Evolutionary conservation across 352 stramenopile species (phyloP).

Genomic region (Aphanomyces cochlioides): DNA sequence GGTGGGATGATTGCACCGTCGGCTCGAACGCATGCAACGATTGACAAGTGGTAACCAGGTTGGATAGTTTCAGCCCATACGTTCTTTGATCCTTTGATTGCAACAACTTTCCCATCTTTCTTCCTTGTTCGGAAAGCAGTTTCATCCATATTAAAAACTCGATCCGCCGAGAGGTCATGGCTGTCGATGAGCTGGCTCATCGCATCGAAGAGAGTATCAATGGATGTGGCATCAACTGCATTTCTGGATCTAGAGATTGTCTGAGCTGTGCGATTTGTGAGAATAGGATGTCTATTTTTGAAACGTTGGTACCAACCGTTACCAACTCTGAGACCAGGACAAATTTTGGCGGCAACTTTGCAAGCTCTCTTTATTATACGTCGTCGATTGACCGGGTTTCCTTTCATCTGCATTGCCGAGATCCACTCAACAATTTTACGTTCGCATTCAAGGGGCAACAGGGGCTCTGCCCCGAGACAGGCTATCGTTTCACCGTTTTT

Average conservation of each 20-base stretch:
- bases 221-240: slow-evolving; percentile 1
- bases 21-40: slow-evolving; percentile 33
- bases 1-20: slow-evolving; percentile 26
- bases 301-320: slow-evolving; percentile 35
- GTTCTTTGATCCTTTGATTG: slow-evolving; percentile 32
- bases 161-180: neutral
- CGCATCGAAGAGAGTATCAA: slow-evolving; percentile 28
- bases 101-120: slow-evolving; percentile 30
- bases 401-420: slow-evolving; percentile 30
- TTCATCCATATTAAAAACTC: slow-evolving; percentile 39
- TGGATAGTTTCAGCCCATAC: slow-evolving; percentile 30
- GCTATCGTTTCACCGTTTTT: no score
- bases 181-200: neutral
- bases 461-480: neutral
- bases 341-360: neutral
- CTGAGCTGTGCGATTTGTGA: slow-evolving; percentile 29
- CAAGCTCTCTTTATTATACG: slow-evolving; percentile 31
- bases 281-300: slow-evolving; percentile 19
- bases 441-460: slow-evolving; percentile 14
- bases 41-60: slow-evolving; percentile 34
- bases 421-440: slow-evolving; percentile 31
- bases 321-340: neutral
- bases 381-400: slow-evolving; percentile 15
- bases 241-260: slow-evolving; percentile 28
- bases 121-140: slow-evolving; percentile 30